These are phyloP conservation scores for Vanderwaltozyma tropicalis DNA, from an alignment of 805 yeast genomes.

Conservation along the genomic window DNA sequence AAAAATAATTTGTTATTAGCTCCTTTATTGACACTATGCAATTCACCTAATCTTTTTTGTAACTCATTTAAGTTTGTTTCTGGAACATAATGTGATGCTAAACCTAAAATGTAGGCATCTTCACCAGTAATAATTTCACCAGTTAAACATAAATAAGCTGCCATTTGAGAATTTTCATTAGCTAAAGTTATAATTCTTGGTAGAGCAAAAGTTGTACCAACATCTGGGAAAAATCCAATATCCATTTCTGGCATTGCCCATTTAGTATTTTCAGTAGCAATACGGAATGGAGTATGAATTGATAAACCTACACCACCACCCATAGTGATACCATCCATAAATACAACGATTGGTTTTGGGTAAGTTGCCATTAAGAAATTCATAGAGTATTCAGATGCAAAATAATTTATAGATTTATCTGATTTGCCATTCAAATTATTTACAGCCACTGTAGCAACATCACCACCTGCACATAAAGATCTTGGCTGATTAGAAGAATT, in stretches of 20 bases:
- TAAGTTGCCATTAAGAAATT: slow-evolving; percentile 74
- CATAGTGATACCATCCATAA: slow-evolving; percentile 90
- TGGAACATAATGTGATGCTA: slow-evolving; percentile 84
- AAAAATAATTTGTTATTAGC: slow-evolving; percentile 25
- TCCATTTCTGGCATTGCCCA: slow-evolving; percentile 98
- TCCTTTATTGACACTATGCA: slow-evolving; percentile 29
- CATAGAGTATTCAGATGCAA: slow-evolving; percentile 70
- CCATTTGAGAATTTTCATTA: slow-evolving; percentile 57
- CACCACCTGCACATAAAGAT: slow-evolving; percentile 95
- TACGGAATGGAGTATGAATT: slow-evolving; percentile 82
- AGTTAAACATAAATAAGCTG: slow-evolving; percentile 77
- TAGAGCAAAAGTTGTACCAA: slow-evolving; percentile 84
- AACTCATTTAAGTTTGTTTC: slow-evolving; percentile 52
- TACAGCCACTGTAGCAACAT: slow-evolving; percentile 70
- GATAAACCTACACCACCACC: slow-evolving; percentile 96
- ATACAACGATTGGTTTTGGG: slow-evolving; percentile 74
- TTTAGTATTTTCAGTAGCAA: slow-evolving; percentile 84
- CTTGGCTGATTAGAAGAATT: slow-evolving; percentile 42
- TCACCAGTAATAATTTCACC: slow-evolving; percentile 68
- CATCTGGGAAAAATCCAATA: slow-evolving; percentile 94
- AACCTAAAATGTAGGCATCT: slow-evolving; percentile 75
- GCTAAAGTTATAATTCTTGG: slow-evolving; percentile 45
- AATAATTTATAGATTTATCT: slow-evolving; percentile 49
- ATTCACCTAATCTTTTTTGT: slow-evolving; percentile 51
- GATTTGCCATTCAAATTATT: slow-evolving; percentile 40